These are phyloP conservation scores for Globisporangium cystogenes DNA, from an alignment of 352 stramenopile genomes.

Conservation along the genomic window DNA sequence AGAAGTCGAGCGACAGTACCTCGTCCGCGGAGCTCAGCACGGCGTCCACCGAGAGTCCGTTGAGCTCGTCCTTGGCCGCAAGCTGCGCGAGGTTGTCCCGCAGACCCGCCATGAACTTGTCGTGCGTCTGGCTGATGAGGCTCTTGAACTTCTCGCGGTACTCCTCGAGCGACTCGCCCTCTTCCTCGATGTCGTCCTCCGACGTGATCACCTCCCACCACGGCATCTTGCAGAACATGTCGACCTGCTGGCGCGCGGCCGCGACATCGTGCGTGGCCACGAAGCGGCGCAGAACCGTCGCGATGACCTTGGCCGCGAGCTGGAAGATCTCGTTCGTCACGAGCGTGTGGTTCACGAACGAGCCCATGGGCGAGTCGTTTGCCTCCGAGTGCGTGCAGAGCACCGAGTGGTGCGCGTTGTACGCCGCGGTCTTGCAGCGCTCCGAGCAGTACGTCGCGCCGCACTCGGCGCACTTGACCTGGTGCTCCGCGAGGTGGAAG, in stretches of 20 bases:
- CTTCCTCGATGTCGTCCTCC: conserved; percentile 53
- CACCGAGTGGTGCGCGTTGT: conserved; percentile 69
- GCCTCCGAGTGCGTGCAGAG: conserved; percentile 54
- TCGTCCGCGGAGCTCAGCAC: conserved; percentile 44
- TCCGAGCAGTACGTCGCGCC: conserved; percentile 84
- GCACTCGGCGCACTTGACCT: conserved; percentile 53
- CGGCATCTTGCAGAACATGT: conserved; percentile 87
- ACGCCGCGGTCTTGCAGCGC: conserved; percentile 62
- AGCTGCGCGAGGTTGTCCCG: conserved; percentile 45
- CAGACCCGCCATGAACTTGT: conserved; percentile 43
- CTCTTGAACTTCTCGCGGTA: conserved; percentile 62
- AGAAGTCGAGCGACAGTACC: conserved; percentile 74
- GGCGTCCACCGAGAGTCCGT: conserved; percentile 44
- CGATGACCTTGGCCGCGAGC: conserved; percentile 85
- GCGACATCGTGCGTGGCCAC: conserved; percentile 49
- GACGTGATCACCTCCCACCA: conserved; percentile 90
- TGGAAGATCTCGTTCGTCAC: conserved; percentile 94
- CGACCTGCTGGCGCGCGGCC: conserved; percentile 50
- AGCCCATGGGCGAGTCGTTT: conserved; percentile 64
- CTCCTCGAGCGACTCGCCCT: conserved; percentile 57
- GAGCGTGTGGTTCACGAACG: conserved; percentile 72
- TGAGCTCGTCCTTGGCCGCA: conserved; percentile 42
- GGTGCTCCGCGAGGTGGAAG: conserved; percentile 45
- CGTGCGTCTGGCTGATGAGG: conserved; percentile 54
- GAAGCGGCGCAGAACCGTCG: conserved; percentile 58